Conservation (phyloP, 1,284 basidiomycete genomes). For the Erythrobasidium hasegawianum region DNA sequence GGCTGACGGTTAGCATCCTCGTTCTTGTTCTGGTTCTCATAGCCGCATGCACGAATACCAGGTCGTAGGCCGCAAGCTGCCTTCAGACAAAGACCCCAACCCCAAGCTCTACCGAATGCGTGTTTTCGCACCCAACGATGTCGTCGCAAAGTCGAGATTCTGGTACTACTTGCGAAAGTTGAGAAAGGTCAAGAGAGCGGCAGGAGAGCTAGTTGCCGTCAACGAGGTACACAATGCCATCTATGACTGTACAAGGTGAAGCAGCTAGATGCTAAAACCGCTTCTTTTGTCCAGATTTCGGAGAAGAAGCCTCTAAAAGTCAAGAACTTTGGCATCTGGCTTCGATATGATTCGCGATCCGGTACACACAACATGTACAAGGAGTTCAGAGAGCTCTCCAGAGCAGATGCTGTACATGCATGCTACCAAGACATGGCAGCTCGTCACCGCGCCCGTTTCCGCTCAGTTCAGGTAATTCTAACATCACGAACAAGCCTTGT, state of each 20-base stretch:
- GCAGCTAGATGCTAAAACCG: too few species aligned
- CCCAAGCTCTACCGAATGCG: slow-evolving; percentile 99
- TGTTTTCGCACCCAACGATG: slow-evolving; percentile 96
- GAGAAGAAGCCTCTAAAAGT: slow-evolving; percentile 97
- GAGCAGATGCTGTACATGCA: slow-evolving; percentile 91
- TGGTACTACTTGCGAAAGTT: slow-evolving; percentile 99
- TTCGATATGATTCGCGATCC: slow-evolving; percentile 96
- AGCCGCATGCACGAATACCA: slow-evolving; percentile 68
- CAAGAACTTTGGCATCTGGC: slow-evolving; percentile 99
- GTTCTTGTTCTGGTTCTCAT: too few species aligned
- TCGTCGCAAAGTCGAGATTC: slow-evolving; percentile 98
- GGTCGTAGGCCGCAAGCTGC: slow-evolving; percentile 95
- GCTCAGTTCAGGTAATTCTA: slow-evolving; percentile 87
- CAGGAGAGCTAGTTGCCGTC: slow-evolving; percentile 97
- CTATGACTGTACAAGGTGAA: too few species aligned
- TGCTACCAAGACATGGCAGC: slow-evolving; percentile 99
- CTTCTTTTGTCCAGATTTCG: slow-evolving; percentile 64
- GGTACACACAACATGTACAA: slow-evolving; percentile 88
- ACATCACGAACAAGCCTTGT: too few species aligned
- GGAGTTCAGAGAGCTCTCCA: slow-evolving; percentile 94
- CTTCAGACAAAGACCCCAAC: slow-evolving; percentile 84
- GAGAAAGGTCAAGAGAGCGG: slow-evolving; percentile 99
- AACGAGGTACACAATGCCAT: slow-evolving; percentile 68
- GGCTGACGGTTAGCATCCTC: too few species aligned
- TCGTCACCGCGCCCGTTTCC: slow-evolving; percentile 96